Evolutionary conservation across 1,139 yeast genomes (phyloP).

Genomic region (Suhomyces kunorum): DNA sequence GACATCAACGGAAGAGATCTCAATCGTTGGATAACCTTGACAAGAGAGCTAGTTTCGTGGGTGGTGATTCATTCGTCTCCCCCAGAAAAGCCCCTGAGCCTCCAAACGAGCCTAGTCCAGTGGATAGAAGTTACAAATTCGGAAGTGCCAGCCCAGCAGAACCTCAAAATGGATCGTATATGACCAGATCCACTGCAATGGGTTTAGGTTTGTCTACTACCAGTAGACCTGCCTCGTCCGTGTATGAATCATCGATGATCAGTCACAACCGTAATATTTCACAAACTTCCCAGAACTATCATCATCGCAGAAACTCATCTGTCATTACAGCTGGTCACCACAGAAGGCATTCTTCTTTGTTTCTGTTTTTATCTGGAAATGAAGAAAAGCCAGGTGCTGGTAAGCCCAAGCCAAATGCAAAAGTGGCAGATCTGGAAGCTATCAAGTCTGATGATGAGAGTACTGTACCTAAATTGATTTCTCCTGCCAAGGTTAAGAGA

Average conservation of each 20-base stretch:
- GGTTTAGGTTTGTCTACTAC: constrained; percentile 14
- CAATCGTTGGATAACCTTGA: constrained; percentile 52
- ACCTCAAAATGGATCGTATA: constrained; percentile 21
- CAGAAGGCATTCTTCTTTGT: constrained; percentile 49
- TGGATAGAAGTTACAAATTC: constrained; percentile 27
- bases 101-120: constrained; percentile 46
- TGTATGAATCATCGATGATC: constrained; percentile 40
- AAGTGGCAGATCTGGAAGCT: neutral
- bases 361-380: constrained; percentile 42
- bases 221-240: constrained; percentile 47
- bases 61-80: constrained; percentile 42
- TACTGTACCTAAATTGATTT: constrained; percentile 20
- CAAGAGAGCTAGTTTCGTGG: constrained; percentile 16
- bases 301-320: constrained; percentile 38
- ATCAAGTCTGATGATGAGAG: constrained; percentile 7
- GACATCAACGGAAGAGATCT: constrained; percentile 48
- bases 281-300: constrained; percentile 23
- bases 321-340: constrained; percentile 24
- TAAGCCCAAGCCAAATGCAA: constrained; percentile 5
- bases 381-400: constrained; percentile 15
- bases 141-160: constrained; percentile 24
- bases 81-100: constrained; percentile 69
- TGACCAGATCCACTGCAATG: constrained; percentile 30
- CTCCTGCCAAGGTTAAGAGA: constrained; percentile 30
- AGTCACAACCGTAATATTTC: constrained; percentile 33